Evolutionary conservation across 768 basidiomycete genomes (phyloP), one percentile per base, ranked within the genome.

Genomic region (Peribolospora baueri): DNA sequence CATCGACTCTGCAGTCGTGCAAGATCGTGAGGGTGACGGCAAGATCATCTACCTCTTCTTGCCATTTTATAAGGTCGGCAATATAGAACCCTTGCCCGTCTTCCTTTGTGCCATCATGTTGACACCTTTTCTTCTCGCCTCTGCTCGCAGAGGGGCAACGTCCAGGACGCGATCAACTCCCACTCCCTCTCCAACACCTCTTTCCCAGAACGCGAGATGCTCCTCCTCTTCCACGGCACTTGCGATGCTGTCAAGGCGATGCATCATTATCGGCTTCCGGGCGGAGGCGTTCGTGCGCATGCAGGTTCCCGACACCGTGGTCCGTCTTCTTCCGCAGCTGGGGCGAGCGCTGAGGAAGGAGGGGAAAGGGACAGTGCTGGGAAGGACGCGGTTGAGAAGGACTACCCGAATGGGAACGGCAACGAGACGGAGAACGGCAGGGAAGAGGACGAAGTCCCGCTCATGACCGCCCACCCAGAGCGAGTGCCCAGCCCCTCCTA

Each of bases 181-280:
- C 80, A 90, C 64, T 75, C 82, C 41, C 58, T 54, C 54, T 84
- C 85, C 59, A 77, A 79, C 38, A 77, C 79, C 46, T 79, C 79
- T 56, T 85, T 87, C 65, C 75, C 86, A 0, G 93, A 98, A 68
- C 76, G 76, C 60, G 82, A 87, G 51, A 84, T 97, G 72, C 72
- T 95, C 42, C 75, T 76, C 48, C 73, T 91, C 43, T 97, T 98
- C 74, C 83, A 79, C 60, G 91, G 91, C 7, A 86, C 91, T 7
- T 97, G 91, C 68, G 76, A 83, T 58, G 93, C 87, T 52, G 78
- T 98, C 36, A 78, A 81, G 42, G 88, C 91, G 1, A 87, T 98
- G 84, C 93, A 98, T 66, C 76, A 77, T 58, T 86, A 86, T 66
- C 77, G 25, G 25, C 25, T 25, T 25, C 25, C 25, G 25, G 25